A percentile compares a stretch with the other conserved stretches of the same genome.
These are phyloP conservation scores for Penicillium cinerascens DNA, from an alignment of 495 filamentous ascomycete species.

Conservation along the genomic window DNA sequence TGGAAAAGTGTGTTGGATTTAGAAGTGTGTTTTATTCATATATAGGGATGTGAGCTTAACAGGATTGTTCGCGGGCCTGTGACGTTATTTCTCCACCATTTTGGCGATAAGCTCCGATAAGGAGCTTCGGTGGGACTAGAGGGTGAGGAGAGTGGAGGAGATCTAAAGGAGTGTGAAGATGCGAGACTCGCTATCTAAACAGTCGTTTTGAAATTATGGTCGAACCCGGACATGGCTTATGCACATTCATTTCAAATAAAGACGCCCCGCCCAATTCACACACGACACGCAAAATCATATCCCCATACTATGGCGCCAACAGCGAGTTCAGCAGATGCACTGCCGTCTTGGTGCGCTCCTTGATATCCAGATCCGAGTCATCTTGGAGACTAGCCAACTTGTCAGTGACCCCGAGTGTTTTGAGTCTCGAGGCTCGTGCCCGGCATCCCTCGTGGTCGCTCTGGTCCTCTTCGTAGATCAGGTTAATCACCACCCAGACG, in stretches of 20 bases:
- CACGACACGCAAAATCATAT: background rate
- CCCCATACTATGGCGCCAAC: slow-evolving; percentile 18
- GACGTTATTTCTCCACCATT: slow-evolving; percentile 19
- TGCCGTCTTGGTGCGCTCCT: slow-evolving; percentile 78
- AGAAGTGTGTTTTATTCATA: background rate
- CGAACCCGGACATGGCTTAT: slow-evolving; percentile 9
- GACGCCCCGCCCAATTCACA: background rate
- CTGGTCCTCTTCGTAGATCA: slow-evolving; percentile 74
- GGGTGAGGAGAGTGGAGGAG: too few relatives aligned
- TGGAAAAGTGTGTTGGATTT: background rate
- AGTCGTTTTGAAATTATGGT: background rate
- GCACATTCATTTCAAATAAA: slow-evolving; percentile 6
- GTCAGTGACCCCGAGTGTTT: slow-evolving; percentile 65
- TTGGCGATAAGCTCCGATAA: background rate
- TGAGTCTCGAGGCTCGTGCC: slow-evolving; percentile 63
- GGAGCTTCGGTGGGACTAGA: background rate
- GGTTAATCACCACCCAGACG: slow-evolving; percentile 77
- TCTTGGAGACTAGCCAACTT: slow-evolving; percentile 61
- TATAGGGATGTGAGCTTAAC: background rate
- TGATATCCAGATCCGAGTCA: slow-evolving; percentile 78
- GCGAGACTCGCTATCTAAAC: background rate
- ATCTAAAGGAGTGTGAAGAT: background rate
- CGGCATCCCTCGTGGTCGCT: slow-evolving; percentile 58
- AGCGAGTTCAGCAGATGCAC: slow-evolving; percentile 57
- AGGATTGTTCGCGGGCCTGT: slow-evolving; percentile 7